A percentile compares a stretch with the other conserved stretches of the same genome.
Conservation (phyloP, 176 grass and related monocot genomes). For the Carex parvula region DNA sequence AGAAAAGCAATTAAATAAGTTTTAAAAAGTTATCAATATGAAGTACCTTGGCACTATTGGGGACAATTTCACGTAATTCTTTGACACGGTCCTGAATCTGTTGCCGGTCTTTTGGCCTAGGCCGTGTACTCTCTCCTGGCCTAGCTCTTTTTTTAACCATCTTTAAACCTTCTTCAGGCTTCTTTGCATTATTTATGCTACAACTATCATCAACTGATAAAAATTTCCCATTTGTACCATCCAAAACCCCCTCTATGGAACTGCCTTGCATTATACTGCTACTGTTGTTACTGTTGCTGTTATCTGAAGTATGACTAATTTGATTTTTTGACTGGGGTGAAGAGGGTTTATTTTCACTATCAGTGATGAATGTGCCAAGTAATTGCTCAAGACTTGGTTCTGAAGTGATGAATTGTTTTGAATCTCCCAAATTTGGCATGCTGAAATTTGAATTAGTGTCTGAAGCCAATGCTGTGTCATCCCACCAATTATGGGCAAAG, state of each 20-base stretch:
- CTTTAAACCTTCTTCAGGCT: constrained; percentile 48
- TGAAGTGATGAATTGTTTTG: constrained; percentile 33
- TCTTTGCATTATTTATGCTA: constrained; percentile 82
- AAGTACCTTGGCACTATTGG: constrained; percentile 88
- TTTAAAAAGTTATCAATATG: not conserved
- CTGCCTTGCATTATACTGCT: constrained; percentile 19
- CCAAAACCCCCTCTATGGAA: not conserved
- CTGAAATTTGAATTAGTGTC: constrained; percentile 41
- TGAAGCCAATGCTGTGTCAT: constrained; percentile 37
- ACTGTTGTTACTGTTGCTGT: constrained; percentile 26
- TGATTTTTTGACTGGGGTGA: constrained; percentile 1
- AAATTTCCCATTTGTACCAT: constrained; percentile 24
- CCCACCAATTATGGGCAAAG: constrained; percentile 58
- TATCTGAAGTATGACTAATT: constrained; percentile 22
- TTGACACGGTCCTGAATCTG: constrained; percentile 97
- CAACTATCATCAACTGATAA: constrained; percentile 70
- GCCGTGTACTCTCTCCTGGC: constrained; percentile 81
- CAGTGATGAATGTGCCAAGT: constrained; percentile 37
- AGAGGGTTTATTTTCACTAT: constrained; percentile 21
- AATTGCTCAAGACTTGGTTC: constrained; percentile 69
- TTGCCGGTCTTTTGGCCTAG: constrained; percentile 91
- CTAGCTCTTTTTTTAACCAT: constrained; percentile 80
- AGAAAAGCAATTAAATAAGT: constrained; percentile 6
- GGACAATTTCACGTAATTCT: constrained; percentile 91
- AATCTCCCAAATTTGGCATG: constrained; percentile 24